Base-by-base conservation (phyloP, 1,139 yeast species). In the Pichia sp. region DNA sequence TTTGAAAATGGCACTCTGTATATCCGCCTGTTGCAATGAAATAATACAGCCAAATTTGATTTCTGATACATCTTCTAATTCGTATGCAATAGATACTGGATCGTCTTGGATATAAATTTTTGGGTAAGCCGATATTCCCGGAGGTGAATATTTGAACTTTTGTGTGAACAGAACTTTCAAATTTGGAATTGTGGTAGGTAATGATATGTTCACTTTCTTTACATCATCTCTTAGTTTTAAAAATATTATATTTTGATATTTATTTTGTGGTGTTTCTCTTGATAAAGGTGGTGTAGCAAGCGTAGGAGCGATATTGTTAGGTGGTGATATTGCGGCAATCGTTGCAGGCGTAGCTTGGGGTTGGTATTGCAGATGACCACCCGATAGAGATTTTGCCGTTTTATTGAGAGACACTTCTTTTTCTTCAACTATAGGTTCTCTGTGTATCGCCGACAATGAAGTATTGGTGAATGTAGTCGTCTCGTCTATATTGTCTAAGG, bases 81-180 rank as follows among this genome's bases (percentile, higher is more conserved):
- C 97, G 60, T 88, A 91, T 1, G 84, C 73, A 1, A 89, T 74
- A 0, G 78, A 78, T 24, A 76, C 71, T 3, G 67, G 64, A 0
- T 79, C 76, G 53, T 88, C 96, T 55, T 76, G 81, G 8, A 90
- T 73, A 58, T 87, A 86, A 31, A 93, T 79, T n/a, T 81, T 86
- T 0, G 99, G 97, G 57, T 89, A 89, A 2, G 51, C 19, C 0
- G 88, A 85, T 6, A 53, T 46, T 12, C 53, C 57, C 3, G 54
- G 46, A 0, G 95, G 94, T 0, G 93, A 77, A 60, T 85, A 88
- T 1, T 94, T 89, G 68, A 90, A 91, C 59, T 82, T 87, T 59
- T 91, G 96, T 20, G 90, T 88, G 62, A 91, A 93, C 30, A 86
- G 67, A 1, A 89, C 71, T 43, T 95, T 73, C 38, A 91, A 62